Evolutionary conservation across 805 yeast species (phyloP), one percentile per base, ranked within the genome.

Genomic region (Debaryomyces castellii): DNA sequence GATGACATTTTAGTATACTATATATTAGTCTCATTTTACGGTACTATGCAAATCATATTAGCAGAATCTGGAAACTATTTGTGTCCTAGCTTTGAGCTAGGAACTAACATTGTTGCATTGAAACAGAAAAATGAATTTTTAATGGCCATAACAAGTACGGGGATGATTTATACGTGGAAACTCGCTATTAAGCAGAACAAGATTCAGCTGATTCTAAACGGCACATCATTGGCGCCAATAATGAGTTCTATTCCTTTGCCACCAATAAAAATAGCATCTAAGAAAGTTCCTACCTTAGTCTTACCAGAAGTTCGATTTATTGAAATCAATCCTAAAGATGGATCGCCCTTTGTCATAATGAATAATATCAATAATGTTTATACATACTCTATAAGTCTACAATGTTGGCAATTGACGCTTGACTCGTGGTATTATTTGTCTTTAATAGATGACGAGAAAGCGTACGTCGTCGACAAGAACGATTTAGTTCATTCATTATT

Each of bases 11-110:
- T 71, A 8, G 53, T 57, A 12, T 81, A 68, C 53, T 77, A 83
- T 70, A 76, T 77, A 9, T 58, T 82, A 18, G 72, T 84, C 0
- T 81, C 88, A 0, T 83, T 82, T 39, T 69, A 75, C 24, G 90
- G 90, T 0, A 62, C 80, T 0, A 52, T 84, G 11, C 73, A 77
- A 48, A 51, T 81, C 0, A 53, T 76, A 6, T 61, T 76, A 1
- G 67, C 77, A 0, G 60, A 63, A 5, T 52, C 73, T 5, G 87
- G 87, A 0, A 57, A 74, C 20, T 66, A 67, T 23, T 49, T 73
- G 1, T 56, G 68, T 40, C 83, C 87, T 2, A 60, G 72, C 9
- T 57, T 82, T 9, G 85, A 81, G 54, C 44, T 83, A 3, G 87
- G 87, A 0, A 63, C 63, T 11, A 71, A 72, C 41, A 62, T 80